phyloP scores from a whole-genome alignment of 75 land plant species.

The Pinus albicaulis region DNA sequence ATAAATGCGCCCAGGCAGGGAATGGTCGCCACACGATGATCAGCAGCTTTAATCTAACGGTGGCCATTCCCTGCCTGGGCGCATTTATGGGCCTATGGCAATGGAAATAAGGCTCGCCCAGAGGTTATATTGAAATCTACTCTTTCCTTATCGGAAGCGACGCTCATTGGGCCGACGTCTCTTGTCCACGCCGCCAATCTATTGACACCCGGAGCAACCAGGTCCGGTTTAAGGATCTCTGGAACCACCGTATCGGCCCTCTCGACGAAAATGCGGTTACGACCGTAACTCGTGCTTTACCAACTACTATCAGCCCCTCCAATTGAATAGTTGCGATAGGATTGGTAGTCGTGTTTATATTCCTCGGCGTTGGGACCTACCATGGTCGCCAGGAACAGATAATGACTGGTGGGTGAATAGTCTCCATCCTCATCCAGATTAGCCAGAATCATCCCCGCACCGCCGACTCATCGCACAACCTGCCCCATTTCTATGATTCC shows the following conservation, averaged over 20 bases:
- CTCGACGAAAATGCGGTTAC: conserved; percentile 66
- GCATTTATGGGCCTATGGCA: too few relatives aligned
- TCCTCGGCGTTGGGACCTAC: conserved; percentile 14
- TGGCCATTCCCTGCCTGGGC: too few relatives aligned
- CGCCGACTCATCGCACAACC: conserved; percentile 28
- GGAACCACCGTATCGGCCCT: conserved; percentile 31
- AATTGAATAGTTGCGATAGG: neutral
- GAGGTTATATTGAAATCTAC: conserved; percentile 28
- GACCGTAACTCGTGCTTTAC: conserved; percentile 26
- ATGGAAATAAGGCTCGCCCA: too few relatives aligned
- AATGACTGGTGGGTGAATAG: too few relatives aligned
- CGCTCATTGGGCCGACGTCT: neutral
- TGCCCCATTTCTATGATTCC: neutral
- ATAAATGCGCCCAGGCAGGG: too few relatives aligned
- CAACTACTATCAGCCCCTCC: neutral
- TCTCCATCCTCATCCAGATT: neutral
- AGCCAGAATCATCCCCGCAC: conserved; percentile 25
- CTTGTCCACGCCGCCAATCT: conserved; percentile 47
- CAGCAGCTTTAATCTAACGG: too few relatives aligned
- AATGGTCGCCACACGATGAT: too few relatives aligned
- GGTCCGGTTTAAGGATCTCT: conserved; percentile 50
- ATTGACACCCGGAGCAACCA: conserved; percentile 40
- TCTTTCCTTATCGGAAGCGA: neutral
- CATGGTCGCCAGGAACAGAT: conserved; percentile 3
- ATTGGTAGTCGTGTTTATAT: conserved; percentile 12